These are phyloP conservation scores for Candida odintsovae DNA, from an alignment of 805 yeast genomes.

Conservation along the genomic window DNA sequence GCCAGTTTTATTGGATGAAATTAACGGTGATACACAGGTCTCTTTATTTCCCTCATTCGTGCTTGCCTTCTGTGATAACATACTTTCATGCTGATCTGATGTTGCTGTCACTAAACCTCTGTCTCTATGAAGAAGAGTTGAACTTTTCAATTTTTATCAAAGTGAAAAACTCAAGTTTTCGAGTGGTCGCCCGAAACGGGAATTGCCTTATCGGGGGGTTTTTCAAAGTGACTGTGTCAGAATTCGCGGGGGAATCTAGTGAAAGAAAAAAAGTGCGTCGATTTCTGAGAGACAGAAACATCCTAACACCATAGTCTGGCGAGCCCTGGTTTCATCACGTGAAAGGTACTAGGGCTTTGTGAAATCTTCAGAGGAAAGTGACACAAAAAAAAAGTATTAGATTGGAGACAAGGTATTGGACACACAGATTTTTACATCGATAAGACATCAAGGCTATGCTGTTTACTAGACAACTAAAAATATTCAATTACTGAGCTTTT, in stretches of 20 bases:
- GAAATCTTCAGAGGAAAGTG: neutral
- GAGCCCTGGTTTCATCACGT: neutral
- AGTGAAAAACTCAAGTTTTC: slow-evolving; percentile 11
- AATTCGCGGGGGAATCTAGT: neutral
- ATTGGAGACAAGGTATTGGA: neutral
- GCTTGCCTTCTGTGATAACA: neutral
- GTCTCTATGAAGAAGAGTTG: neutral
- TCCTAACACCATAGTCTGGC: neutral
- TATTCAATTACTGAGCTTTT: neutral
- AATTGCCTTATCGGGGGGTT: slow-evolving; percentile 6
- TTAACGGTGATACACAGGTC: neutral
- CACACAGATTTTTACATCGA: no score
- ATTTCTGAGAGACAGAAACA: neutral
- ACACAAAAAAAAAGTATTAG: neutral
- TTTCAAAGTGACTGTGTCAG: neutral
- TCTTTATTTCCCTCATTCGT: neutral
- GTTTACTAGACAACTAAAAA: neutral
- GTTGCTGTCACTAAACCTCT: neutral
- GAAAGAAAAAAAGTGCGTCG: neutral
- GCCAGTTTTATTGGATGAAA: neutral
- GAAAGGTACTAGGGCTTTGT: neutral
- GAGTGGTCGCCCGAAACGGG: slow-evolving; percentile 17
- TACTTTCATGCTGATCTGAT: slow-evolving; percentile 12
- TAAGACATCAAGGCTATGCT: no score
- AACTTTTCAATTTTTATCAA: neutral